phyloP scores from a whole-genome alignment of 331 rosid genomes.

The Rhamnella rubrinervis region DNA sequence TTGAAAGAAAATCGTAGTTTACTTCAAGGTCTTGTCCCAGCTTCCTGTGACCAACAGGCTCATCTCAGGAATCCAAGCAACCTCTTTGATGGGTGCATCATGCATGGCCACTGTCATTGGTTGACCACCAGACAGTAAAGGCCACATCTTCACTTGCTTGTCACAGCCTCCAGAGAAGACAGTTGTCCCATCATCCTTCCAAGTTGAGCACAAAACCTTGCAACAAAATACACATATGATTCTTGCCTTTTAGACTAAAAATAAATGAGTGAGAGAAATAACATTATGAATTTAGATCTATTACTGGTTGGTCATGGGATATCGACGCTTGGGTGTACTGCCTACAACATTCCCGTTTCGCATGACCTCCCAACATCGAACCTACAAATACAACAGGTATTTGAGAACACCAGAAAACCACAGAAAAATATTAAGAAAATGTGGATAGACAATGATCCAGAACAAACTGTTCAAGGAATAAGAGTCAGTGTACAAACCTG shows the following conservation, averaged over 20 bases:
- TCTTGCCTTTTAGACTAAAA: neutral
- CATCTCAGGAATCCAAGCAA: slow-evolving; percentile 90
- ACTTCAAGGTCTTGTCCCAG: slow-evolving; percentile 89
- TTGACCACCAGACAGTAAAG: slow-evolving; percentile 73
- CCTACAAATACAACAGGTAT: slow-evolving; percentile 36
- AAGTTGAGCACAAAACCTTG: slow-evolving; percentile 83
- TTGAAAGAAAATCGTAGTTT: neutral
- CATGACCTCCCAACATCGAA: slow-evolving; percentile 85
- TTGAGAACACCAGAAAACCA: neutral
- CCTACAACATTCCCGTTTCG: slow-evolving; percentile 53
- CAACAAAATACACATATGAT: slow-evolving; percentile 11
- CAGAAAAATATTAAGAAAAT: neutral
- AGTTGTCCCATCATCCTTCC: slow-evolving; percentile 97
- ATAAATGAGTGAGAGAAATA: neutral
- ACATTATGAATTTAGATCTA: neutral
- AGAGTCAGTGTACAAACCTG: slow-evolving; percentile 46
- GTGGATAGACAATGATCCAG: too few relatives aligned
- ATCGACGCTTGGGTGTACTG: slow-evolving; percentile 80
- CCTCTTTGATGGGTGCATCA: slow-evolving; percentile 75
- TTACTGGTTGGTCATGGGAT: slow-evolving; percentile 80
- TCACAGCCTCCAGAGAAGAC: slow-evolving; percentile 95
- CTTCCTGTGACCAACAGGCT: slow-evolving; percentile 82
- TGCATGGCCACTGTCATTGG: slow-evolving; percentile 89
- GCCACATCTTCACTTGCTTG: slow-evolving; percentile 96
- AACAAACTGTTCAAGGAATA: neutral